Evolutionary conservation across 306 rosid genomes (phyloP), one percentile per base, ranked within the genome.

Genomic region (Begonia fuchsioides): DNA sequence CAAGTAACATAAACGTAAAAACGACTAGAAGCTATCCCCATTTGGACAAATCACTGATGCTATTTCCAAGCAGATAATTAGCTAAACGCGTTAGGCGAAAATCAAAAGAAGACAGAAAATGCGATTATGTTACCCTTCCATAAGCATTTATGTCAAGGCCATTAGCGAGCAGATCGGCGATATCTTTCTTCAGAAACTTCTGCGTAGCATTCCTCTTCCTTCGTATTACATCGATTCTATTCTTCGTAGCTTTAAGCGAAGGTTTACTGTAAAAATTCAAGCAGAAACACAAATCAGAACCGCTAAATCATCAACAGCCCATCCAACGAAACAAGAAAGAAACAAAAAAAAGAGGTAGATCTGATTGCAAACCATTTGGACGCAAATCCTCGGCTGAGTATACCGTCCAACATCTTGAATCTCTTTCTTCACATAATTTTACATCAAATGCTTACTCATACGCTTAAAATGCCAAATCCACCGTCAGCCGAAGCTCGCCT

Each of bases 181-280:
- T 68, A 51, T 90, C 98, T 50, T 77, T 73, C 85, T 71, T 82
- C 39, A 90, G 64, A 69, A 85, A 82, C 80, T 82, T 90, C 83
- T 85, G 85, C 51, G 93, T 75, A 32, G 96, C 98, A 62, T 75
- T 85, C 72, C 84, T 76, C 88, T 75, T 92, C 73, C 94, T 77
- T 75, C 86, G 78, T 51, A 92, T 66, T 75, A 73, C 81, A 69
- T 92, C 94, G 81, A 92, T 92, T 81, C 96, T 92, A 60, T 69
- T 71, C 69, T 82, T 92, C 58, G 83, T 85, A 74, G 58, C 54
- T 63, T 92, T 82, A 53, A 92, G 77, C 79, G 69, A 53, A 65
- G 93, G 72, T 69, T 92, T 85, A 60, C 96, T 90, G 54, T 60
- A 47, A 51, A n/a, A 70, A 26, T 8, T 6, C 10, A 18, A 46